These are phyloP conservation scores for Cyclocybe aegerita DNA, from an alignment of 768 basidiomycete species.

Conservation along the genomic window DNA sequence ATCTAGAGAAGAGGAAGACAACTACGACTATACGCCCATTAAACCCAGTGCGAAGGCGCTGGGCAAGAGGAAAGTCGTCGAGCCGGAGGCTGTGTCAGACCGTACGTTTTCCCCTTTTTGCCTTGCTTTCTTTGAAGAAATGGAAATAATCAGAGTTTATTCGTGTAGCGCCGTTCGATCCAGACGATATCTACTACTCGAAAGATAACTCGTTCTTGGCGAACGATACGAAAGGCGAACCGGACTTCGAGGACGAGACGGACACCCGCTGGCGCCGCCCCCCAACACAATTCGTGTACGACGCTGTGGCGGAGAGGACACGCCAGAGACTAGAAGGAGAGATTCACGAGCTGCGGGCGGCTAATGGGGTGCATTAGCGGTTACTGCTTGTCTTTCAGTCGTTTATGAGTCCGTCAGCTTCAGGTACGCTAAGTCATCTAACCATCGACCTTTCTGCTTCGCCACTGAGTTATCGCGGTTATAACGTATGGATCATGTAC, in stretches of 20 bases:
- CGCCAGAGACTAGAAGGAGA: slow-evolving; percentile 55
- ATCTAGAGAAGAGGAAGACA: slow-evolving; percentile 20
- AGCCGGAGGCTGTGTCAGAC: slow-evolving; percentile 42
- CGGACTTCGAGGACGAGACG: slow-evolving; percentile 49
- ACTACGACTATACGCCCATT: slow-evolving; percentile 39
- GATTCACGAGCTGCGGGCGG: slow-evolving; percentile 1
- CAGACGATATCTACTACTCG: slow-evolving; percentile 55
- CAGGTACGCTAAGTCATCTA: slow-evolving; percentile 1
- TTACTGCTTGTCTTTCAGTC: background rate
- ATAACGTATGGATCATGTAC: too few species aligned
- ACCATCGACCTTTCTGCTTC: background rate
- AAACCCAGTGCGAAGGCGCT: slow-evolving; percentile 85
- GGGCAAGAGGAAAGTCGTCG: slow-evolving; percentile 74
- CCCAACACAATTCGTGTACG: slow-evolving; percentile 80
- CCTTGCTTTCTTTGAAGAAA: background rate
- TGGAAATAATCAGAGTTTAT: background rate
- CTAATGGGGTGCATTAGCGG: slow-evolving; percentile 11
- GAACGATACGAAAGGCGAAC: slow-evolving; percentile 38
- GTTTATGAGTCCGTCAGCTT: background rate
- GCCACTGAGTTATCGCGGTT: too few species aligned
- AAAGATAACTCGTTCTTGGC: slow-evolving; percentile 32
- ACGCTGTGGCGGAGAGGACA: slow-evolving; percentile 85
- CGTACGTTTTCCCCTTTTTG: slow-evolving; percentile 32
- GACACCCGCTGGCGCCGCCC: slow-evolving; percentile 36
- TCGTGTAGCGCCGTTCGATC: slow-evolving; percentile 45